Evolutionary conservation across 177 flowering plant species (phyloP), one percentile per base, ranked within the genome.

Genomic region (Vitis hybrid): DNA sequence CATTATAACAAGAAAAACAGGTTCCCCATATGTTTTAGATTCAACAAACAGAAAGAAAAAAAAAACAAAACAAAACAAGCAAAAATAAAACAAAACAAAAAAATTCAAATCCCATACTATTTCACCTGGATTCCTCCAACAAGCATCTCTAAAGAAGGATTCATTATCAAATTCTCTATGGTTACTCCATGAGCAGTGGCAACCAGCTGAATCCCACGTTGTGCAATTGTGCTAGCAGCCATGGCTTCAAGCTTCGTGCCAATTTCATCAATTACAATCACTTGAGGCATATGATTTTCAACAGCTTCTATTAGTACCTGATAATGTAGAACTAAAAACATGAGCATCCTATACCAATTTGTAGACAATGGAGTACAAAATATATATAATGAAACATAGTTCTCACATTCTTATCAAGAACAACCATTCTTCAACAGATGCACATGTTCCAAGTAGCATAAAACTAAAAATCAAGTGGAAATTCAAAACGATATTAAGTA

Each of bases 201-300:
- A 81, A 92, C 98, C 60, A 94, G 86, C 78, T 94, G 98, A 72
- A 94, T 94, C 72, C 98, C 97, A 62, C 97, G 93, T 65, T 94
- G 97, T 58, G 98, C 92, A 80, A 91, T 94, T 30, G 97, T 94
- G 82, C 97, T 90, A 66, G 99, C 99, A 73, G 97, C 97, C 85
- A 91, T 74, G 68, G 97, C 97, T 87, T 94, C 99, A 79, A 92
- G 95, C 80, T 92, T 94, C 57, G 99, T 94, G 60, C 97, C 92
- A 73, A 92, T 94, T 83, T 94, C 97, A 89, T 94, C 99, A 66
- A 94, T 94, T 69, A 94, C 97, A 74, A 92, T 94, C 50, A 90
- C 97, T 84, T 94, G 95, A 14, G 98, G 98, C 97, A 92, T 94
- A 78, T 94, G 98, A 79, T 94, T 94, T 81, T 94, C 97, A 61